phyloP scores from a whole-genome alignment of 1,139 yeast species.

The Yamadazyma sp. region DNA sequence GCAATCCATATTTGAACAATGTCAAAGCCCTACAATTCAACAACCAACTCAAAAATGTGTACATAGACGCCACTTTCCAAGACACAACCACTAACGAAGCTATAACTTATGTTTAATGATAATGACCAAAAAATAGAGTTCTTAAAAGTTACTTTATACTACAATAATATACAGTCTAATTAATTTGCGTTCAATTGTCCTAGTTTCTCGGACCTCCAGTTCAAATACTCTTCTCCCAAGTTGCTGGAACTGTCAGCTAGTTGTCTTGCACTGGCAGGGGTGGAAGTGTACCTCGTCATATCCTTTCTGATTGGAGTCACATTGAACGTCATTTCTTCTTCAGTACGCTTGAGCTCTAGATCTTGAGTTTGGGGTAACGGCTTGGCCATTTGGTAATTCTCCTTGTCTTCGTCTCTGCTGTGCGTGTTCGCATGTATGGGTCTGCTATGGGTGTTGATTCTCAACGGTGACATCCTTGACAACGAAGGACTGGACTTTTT shows the following conservation, averaged over 20 bases:
- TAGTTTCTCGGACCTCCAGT: constrained; percentile 43
- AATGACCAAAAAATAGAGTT: neutral
- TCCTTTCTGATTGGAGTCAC: constrained; percentile 23
- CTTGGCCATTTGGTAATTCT: constrained; percentile 4
- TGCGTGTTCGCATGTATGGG: neutral
- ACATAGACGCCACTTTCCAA: constrained; percentile 15
- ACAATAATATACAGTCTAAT: constrained; percentile 5
- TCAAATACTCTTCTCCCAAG: constrained; percentile 42
- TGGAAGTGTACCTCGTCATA: constrained; percentile 15
- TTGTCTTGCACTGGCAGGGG: constrained; percentile 20
- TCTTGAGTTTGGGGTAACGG: neutral
- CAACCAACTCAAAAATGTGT: constrained; percentile 14
- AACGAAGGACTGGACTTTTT: constrained; percentile 7
- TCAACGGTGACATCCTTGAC: constrained; percentile 22
- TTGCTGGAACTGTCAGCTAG: constrained; percentile 36
- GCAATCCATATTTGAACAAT: constrained; percentile 17
- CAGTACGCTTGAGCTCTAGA: neutral
- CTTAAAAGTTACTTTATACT: constrained; percentile 1
- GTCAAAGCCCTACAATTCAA: constrained; percentile 15
- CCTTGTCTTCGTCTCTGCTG: constrained; percentile 7
- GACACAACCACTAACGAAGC: constrained; percentile 8
- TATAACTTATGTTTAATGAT: constrained; percentile 11
- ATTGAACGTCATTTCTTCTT: constrained; percentile 15
- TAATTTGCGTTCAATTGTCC: constrained; percentile 26
- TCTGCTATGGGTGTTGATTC: constrained; percentile 10